Base-by-base conservation (phyloP, 495 filamentous ascomycete species). In the Chlorociboria aeruginascens region DNA sequence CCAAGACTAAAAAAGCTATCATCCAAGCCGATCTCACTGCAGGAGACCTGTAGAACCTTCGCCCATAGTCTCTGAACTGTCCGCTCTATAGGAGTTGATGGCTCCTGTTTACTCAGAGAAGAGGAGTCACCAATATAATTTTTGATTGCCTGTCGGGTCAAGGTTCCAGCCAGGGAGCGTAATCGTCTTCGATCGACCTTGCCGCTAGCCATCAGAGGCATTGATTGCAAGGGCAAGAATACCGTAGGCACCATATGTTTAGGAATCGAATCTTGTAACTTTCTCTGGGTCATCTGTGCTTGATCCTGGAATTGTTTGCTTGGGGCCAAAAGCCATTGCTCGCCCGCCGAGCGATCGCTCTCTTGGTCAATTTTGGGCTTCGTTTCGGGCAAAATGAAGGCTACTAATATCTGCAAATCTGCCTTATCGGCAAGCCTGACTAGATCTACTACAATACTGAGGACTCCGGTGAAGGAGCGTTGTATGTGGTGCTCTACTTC, bases 1-100 rank as follows among this genome's bases (percentile, higher is more conserved):
- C 76, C 76, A 4, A 74, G 36, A 8, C 53, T 55, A 53, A 79
- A 76, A 61, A 79, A 79, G 60, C 61, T 70, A 25, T 25, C 20
- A 25, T 25, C 20, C 20, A 25, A 25, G 4, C 20, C 20, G 20
- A 25, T 25, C 20, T 25, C 20, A 4, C 20, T 25, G 20, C 20
- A 25, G 20, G 20, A 25, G 20, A 25, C 20, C 20, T 25, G 20
- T 12, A 48, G 28, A 9, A 48, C 29, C 6, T 52, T 42, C 30
- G 64, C 63, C 32, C 66, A 45, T n/a, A 53, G 55, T 12, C 50
- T 48, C 45, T 62, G 56, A 0, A 49, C 45, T 0, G 43, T 43
- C 25, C 12, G 66, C 47, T 36, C 58, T 14, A 28, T 33, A 6
- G 8, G 4, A 7, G 46, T 40, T 2, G 46, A 41, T 16, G 44